Conservation (phyloP, 306 rosid species). For the Styphnolobium japonicum region DNA sequence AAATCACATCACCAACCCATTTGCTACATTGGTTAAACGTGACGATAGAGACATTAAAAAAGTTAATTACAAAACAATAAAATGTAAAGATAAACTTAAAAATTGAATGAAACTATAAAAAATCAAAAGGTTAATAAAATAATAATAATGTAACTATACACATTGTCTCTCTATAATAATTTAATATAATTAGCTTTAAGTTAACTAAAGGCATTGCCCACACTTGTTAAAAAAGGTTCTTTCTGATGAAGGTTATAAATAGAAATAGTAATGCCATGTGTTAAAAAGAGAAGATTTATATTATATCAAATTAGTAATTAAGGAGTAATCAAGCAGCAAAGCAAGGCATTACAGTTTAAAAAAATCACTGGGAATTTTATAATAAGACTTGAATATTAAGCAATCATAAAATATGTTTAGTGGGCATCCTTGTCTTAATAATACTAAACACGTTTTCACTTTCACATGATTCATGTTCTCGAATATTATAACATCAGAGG, state of each 20-base stretch:
- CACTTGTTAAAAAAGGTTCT: not conserved
- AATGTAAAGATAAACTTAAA: not conserved
- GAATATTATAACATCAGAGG: not conserved
- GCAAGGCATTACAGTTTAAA: not conserved
- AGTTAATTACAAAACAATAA: not conserved
- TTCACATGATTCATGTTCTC: not conserved
- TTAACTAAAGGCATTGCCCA: not conserved
- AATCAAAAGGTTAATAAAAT: not conserved
- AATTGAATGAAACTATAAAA: not conserved
- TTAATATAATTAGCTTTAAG: not conserved
- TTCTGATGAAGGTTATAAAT: not conserved
- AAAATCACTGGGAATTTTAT: not conserved
- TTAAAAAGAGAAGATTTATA: not conserved
- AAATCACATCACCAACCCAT: not conserved
- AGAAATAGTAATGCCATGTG: not conserved
- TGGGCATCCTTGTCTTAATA: slow-evolving; percentile 4
- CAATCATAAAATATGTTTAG: not conserved
- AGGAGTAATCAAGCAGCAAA: slow-evolving; percentile 17
- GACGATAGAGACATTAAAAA: not conserved
- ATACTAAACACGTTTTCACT: not conserved
- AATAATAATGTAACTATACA: not conserved
- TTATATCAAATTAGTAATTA: not conserved
- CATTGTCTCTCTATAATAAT: not conserved
- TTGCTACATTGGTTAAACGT: not conserved
- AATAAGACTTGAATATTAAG: not conserved